Conservation (phyloP, 1,284 basidiomycete species). For the Mrakiaceae sp. region DNA sequence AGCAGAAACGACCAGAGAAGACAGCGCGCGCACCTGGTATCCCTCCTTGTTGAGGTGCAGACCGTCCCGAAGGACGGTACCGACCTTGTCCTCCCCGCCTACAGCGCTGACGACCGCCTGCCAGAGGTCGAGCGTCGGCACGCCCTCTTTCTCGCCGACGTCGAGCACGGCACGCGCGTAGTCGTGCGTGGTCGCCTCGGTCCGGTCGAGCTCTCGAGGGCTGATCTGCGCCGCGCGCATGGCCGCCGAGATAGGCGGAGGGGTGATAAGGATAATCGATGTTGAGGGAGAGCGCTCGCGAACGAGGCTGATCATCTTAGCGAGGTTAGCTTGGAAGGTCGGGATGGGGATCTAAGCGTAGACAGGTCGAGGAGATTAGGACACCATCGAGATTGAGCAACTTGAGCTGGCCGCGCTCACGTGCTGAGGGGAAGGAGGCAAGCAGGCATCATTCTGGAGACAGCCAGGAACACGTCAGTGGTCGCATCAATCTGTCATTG, state of each 20-base stretch:
- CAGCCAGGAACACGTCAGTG: too few relatives aligned
- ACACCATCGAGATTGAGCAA: constrained; percentile 2
- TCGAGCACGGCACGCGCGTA: constrained; percentile 61
- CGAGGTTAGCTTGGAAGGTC: constrained; percentile 55
- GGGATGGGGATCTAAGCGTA: constrained; percentile 53
- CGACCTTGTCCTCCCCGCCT: constrained; percentile 29
- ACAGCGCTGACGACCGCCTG: constrained; percentile 52
- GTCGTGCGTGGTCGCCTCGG: constrained; percentile 47
- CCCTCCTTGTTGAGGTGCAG: constrained; percentile 13
- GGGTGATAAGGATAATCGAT: constrained; percentile 64
- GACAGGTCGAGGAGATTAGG: background rate
- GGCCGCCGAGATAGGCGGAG: constrained; percentile 64
- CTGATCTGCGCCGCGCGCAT: constrained; percentile 37
- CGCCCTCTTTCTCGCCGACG: constrained; percentile 44
- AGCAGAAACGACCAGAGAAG: background rate
- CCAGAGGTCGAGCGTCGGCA: constrained; percentile 62
- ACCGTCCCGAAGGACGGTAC: constrained; percentile 8
- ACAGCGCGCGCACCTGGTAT: background rate
- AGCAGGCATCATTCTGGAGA: constrained; percentile 53
- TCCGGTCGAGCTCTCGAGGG: constrained; percentile 45
- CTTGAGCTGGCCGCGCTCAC: constrained; percentile 16
- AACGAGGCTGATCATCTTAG: constrained; percentile 50
- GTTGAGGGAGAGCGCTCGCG: constrained; percentile 57
- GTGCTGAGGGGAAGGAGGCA: constrained; percentile 38
- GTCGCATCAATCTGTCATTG: too few relatives aligned